Evolutionary conservation across 2,329 filamentous ascomycete species (phyloP).

Genomic region (Pseudopyrenochaeta lycopersici): DNA sequence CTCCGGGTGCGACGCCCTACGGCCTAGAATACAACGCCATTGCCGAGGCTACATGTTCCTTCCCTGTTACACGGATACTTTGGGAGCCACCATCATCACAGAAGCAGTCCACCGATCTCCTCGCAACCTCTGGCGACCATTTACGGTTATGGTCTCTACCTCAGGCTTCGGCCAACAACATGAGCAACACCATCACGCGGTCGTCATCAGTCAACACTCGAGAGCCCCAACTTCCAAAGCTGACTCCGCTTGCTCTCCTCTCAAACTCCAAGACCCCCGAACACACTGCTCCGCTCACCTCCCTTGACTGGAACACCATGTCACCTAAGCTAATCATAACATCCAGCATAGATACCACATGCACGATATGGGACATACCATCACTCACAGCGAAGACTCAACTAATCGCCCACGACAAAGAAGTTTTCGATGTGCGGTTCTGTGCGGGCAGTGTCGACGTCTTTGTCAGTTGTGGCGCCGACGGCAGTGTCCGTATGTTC

Average conservation of each 20-base stretch:
- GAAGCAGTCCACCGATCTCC: slow-evolving; percentile 92
- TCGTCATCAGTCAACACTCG: slow-evolving; percentile 69
- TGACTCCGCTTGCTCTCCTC: slow-evolving; percentile 89
- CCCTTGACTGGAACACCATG: slow-evolving; percentile 97
- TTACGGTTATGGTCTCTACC: slow-evolving; percentile 93
- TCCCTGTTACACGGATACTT: slow-evolving; percentile 91
- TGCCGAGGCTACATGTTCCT: slow-evolving; percentile 96
- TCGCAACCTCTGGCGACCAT: slow-evolving; percentile 95
- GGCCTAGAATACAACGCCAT: slow-evolving; percentile 91
- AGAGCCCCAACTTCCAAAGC: slow-evolving; percentile 73
- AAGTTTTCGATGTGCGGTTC: slow-evolving; percentile 98
- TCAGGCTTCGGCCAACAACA: slow-evolving; percentile 56
- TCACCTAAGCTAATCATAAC: slow-evolving; percentile 98
- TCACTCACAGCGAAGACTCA: slow-evolving; percentile 98
- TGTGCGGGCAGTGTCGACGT: slow-evolving; percentile 99
- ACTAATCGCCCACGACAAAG: slow-evolving; percentile 97
- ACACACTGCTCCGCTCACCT: slow-evolving; percentile 95
- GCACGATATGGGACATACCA: slow-evolving; percentile 99
- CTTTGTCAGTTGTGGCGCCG: slow-evolving; percentile 96
- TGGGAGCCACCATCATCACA: slow-evolving; percentile 97
- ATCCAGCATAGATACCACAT: slow-evolving; percentile 98
- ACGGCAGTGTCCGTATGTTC: slow-evolving; percentile 98
- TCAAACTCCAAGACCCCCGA: slow-evolving; percentile 99
- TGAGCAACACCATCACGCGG: slow-evolving; percentile 75
- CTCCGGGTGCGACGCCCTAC: slow-evolving; percentile 75